Evolutionary conservation across 2,329 filamentous ascomycete genomes (phyloP).

Genomic region (Fusarium miscanthi): DNA sequence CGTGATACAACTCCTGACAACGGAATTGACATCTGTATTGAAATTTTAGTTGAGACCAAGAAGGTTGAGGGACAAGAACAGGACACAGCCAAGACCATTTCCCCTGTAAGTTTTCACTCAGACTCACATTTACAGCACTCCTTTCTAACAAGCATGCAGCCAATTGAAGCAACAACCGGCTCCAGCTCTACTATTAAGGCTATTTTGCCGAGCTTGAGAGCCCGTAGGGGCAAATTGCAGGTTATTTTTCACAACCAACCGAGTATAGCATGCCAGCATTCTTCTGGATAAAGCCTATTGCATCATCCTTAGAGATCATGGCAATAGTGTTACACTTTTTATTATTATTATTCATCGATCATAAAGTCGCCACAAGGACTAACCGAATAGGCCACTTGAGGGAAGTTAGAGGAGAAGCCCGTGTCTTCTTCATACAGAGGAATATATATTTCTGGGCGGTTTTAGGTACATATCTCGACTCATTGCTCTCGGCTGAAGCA

Average conservation of each 20-base stretch:
- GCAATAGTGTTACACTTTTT: background rate
- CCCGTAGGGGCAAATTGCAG: background rate
- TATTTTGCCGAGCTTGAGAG: background rate
- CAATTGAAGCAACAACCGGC: background rate
- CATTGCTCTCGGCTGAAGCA: background rate
- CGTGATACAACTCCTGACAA: background rate
- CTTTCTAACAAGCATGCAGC: background rate
- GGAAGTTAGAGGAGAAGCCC: background rate
- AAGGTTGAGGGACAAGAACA: background rate
- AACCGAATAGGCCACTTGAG: background rate
- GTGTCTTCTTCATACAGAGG: background rate
- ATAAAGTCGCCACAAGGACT: background rate
- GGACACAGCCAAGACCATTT: background rate
- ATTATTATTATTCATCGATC: too few relatives aligned
- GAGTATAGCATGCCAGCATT: background rate
- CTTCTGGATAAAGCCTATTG: background rate
- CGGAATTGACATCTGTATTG: background rate
- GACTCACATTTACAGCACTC: background rate
- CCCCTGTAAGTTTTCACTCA: background rate
- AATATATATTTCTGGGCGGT: too few relatives aligned
- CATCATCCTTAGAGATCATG: background rate
- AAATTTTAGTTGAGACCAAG: background rate
- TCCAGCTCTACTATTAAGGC: background rate
- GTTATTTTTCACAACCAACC: background rate
- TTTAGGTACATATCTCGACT: background rate